Conservation (phyloP, 163 green algal genomes). For the Scenedesmus sp. region DNA sequence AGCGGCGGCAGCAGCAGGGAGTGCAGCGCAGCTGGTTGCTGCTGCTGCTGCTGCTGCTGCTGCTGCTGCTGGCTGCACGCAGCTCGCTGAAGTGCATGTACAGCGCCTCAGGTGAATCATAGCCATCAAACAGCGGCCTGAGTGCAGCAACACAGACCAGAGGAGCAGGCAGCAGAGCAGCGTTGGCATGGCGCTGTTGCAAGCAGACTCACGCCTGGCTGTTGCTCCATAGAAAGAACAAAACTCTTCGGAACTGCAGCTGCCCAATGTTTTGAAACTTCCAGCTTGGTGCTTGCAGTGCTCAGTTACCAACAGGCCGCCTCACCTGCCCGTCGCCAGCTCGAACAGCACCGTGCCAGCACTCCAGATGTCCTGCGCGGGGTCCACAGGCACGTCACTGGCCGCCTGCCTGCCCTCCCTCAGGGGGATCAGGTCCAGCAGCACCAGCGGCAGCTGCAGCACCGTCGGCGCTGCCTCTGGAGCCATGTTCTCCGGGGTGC, state of each 20-base stretch:
- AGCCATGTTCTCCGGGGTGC: slow-evolving; percentile 31
- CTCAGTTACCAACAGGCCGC: background rate
- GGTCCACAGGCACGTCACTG: background rate
- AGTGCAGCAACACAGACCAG: background rate
- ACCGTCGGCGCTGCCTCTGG: slow-evolving; percentile 18
- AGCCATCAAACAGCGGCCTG: slow-evolving; percentile 23
- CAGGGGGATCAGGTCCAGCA: slow-evolving; percentile 10
- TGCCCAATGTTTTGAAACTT: no score
- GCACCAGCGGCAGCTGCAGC: slow-evolving; percentile 17
- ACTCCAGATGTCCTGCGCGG: slow-evolving; percentile 35
- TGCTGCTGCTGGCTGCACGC: background rate
- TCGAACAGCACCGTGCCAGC: slow-evolving; percentile 35
- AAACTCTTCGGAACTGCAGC: background rate
- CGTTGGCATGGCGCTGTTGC: background rate
- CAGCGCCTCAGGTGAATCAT: background rate
- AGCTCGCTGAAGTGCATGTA: slow-evolving; percentile 30
- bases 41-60: background rate
- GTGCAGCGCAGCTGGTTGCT: background rate
- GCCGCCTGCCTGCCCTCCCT: slow-evolving; percentile 13
- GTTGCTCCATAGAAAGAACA: no score
- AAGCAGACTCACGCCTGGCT: background rate
- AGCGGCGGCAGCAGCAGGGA: background rate
- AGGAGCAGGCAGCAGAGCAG: background rate
- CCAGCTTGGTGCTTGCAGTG: background rate
- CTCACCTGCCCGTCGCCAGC: slow-evolving; percentile 33